phyloP scores from a whole-genome alignment of 495 filamentous ascomycete genomes.

The Chaetomidium leptoderma region DNA sequence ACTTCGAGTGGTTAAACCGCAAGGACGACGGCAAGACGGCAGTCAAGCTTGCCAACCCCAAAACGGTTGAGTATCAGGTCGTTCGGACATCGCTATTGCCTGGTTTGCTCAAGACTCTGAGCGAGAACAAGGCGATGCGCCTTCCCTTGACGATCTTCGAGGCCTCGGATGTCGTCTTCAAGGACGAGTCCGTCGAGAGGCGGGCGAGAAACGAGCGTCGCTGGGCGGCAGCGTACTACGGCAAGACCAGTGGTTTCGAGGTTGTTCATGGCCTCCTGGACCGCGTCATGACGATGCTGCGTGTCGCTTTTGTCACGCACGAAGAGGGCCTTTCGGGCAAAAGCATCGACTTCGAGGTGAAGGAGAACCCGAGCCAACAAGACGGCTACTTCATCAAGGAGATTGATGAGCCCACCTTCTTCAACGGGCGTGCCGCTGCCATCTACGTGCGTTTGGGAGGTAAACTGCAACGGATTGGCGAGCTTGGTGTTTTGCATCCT shows the following conservation, averaged over 20 bases:
- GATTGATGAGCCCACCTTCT: constrained; percentile 85
- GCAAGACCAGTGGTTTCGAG: constrained; percentile 94
- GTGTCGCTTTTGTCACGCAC: constrained; percentile 67
- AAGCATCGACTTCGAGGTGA: constrained; percentile 44
- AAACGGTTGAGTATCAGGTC: constrained; percentile 93
- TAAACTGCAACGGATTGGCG: constrained; percentile 68
- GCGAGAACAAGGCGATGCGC: constrained; percentile 87
- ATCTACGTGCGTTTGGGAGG: constrained; percentile 69
- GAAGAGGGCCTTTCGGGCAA: constrained; percentile 63
- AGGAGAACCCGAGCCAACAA: constrained; percentile 46
- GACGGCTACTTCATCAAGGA: constrained; percentile 91
- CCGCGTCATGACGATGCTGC: constrained; percentile 88
- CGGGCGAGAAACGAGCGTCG: constrained; percentile 87
- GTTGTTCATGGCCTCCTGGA: constrained; percentile 92
- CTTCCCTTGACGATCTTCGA: constrained; percentile 94
- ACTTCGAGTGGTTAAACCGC: constrained; percentile 93
- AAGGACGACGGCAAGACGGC: constrained; percentile 81
- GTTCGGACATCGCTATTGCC: constrained; percentile 87
- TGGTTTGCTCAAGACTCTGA: constrained; percentile 88
- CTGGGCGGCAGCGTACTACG: constrained; percentile 92
- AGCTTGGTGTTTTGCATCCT: constrained; percentile 91
- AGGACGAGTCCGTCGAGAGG: constrained; percentile 72
- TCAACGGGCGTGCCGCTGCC: constrained; percentile 80
- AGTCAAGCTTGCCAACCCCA: constrained; percentile 89
- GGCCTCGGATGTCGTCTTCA: constrained; percentile 85